Evolutionary conservation across 306 rosid species (phyloP).

Genomic region (Cucumis cinereus): DNA sequence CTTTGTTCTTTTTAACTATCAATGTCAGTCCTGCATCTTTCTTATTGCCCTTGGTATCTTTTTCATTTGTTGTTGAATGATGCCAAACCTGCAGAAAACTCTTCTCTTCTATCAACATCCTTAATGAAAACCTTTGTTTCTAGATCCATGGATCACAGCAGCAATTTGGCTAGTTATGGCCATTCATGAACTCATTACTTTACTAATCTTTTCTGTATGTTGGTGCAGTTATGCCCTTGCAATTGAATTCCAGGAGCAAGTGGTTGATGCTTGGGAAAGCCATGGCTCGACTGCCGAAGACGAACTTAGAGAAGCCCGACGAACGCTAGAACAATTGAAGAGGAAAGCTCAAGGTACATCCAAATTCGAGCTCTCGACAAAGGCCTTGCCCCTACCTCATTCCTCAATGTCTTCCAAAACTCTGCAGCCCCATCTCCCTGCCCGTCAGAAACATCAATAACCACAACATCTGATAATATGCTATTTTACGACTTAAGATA

Average conservation of each 20-base stretch:
- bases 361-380: slow-evolving; percentile 23
- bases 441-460: slow-evolving; percentile 8
- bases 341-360: slow-evolving; percentile 38
- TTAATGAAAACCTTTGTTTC: not conserved
- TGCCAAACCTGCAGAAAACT: not conserved
- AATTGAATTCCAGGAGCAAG: slow-evolving; percentile 74
- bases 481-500: not conserved
- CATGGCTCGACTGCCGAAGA: slow-evolving; percentile 73
- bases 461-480: not conserved
- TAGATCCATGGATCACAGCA: not conserved
- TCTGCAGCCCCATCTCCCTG: slow-evolving; percentile 16
- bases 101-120: not conserved
- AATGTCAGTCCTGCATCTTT: not conserved
- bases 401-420: slow-evolving; percentile 22
- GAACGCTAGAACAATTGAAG: slow-evolving; percentile 51
- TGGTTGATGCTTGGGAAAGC: slow-evolving; percentile 80
- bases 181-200: not conserved
- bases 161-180: not conserved
- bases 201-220: slow-evolving; percentile 6
- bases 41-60: not conserved
- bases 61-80: not conserved
- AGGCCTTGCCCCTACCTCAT: slow-evolving; percentile 54
- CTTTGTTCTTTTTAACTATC: not conserved
- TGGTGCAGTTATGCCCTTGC: slow-evolving; percentile 67
- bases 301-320: slow-evolving; percentile 60